A percentile compares a stretch with the other conserved stretches of the same genome.
phyloP scores from a whole-genome alignment of 306 rosid species.

The Prunus dulcis region DNA sequence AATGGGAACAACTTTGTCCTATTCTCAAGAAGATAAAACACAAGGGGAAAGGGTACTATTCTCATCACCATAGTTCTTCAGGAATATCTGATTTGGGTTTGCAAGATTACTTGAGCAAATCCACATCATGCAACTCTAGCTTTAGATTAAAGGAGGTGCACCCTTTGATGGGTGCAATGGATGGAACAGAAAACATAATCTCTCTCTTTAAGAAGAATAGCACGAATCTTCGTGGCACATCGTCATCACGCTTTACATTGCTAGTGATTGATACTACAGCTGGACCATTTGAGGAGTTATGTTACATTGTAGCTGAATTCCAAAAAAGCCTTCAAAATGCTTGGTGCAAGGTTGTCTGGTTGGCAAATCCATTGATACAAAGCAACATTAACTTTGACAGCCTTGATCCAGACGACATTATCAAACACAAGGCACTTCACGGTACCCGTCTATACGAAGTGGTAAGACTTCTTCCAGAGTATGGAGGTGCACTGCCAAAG shows the following conservation, averaged over 20 bases:
- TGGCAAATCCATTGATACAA: too few relatives aligned
- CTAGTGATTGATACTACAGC: slow-evolving; percentile 32
- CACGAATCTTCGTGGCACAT: slow-evolving; percentile 8
- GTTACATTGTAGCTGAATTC: slow-evolving; percentile 26
- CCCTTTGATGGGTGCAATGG: slow-evolving; percentile 12
- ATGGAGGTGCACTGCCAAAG: slow-evolving; percentile 39
- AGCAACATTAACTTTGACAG: neutral
- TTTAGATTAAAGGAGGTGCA: slow-evolving; percentile 1
- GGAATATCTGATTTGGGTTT: slow-evolving; percentile 21
- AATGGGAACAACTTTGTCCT: slow-evolving; percentile 28
- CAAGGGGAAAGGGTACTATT: neutral
- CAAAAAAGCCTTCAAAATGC: slow-evolving; percentile 7
- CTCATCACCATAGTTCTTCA: slow-evolving; percentile 21
- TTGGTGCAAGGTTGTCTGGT: slow-evolving; percentile 61
- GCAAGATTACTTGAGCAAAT: slow-evolving; percentile 12
- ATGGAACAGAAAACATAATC: slow-evolving; percentile 11
- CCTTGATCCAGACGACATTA: slow-evolving; percentile 39
- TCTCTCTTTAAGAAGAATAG: slow-evolving; percentile 24
- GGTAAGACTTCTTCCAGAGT: slow-evolving; percentile 65
- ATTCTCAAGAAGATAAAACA: slow-evolving; percentile 20
- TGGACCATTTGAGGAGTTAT: slow-evolving; percentile 19
- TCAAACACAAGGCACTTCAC: slow-evolving; percentile 58
- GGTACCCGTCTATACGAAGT: slow-evolving; percentile 49
- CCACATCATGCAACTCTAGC: slow-evolving; percentile 4
- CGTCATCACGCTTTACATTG: slow-evolving; percentile 12